phyloP scores from a whole-genome alignment of 1,284 basidiomycete genomes.

The Trichosporon ovoides region DNA sequence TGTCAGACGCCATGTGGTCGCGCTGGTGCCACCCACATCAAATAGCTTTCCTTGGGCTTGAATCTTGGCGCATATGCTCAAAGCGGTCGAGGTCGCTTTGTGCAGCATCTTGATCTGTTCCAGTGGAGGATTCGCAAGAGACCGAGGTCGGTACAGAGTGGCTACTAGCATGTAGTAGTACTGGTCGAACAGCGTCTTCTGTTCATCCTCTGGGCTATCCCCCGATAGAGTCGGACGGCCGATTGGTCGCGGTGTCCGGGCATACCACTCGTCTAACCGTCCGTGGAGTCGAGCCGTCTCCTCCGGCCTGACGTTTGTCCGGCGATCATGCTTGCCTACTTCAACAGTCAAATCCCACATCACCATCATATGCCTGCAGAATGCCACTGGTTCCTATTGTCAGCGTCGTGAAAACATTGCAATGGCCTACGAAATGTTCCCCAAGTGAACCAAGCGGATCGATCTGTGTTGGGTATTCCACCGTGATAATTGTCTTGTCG shows the following conservation, averaged over 20 bases:
- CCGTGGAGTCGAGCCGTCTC: background rate
- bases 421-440: background rate
- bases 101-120: constrained; percentile 1
- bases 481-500: background rate
- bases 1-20: background rate
- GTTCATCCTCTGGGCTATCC: background rate
- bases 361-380: background rate
- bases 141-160: background rate
- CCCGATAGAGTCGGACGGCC: background rate
- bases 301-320: background rate
- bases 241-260: background rate
- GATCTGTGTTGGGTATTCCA: background rate
- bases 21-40: background rate
- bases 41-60: constrained; percentile 2
- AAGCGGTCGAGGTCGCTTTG: background rate
- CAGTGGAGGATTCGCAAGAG: background rate
- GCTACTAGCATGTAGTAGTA: constrained; percentile 1
- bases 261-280: constrained; percentile 1
- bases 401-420: too few relatives aligned
- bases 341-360: background rate
- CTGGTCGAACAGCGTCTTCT: constrained; percentile 2
- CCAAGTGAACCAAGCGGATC: background rate
- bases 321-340: background rate
- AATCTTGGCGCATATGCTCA: background rate
- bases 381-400: background rate